Conservation (phyloP, 1,284 basidiomycete genomes). For the Trametes hirsuta region DNA sequence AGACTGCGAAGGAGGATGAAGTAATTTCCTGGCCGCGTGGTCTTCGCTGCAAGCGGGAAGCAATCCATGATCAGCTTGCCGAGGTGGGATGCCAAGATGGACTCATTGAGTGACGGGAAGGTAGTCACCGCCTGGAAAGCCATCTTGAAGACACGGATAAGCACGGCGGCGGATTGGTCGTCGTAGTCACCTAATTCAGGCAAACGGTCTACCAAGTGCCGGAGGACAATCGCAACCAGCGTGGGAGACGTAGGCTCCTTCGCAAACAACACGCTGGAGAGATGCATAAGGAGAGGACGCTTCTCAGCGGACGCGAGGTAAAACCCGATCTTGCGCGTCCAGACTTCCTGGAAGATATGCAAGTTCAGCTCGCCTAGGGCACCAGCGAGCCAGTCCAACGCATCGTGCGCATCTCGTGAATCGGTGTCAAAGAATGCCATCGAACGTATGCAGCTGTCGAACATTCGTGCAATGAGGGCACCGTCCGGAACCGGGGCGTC, state of each 20-base stretch:
- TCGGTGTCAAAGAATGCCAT: constrained; percentile 88
- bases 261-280: constrained; percentile 87
- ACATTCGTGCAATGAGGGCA: constrained; percentile 85
- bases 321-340: constrained; percentile 89
- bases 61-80: constrained; percentile 97
- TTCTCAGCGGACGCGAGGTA: constrained; percentile 83
- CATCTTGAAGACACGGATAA: constrained; percentile 95
- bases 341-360: constrained; percentile 93
- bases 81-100: constrained; percentile 90
- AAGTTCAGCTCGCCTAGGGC: constrained; percentile 84
- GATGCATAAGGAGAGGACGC: constrained; percentile 81
- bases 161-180: constrained; percentile 78
- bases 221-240: constrained; percentile 90
- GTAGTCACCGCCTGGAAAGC: constrained; percentile 90
- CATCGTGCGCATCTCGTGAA: constrained; percentile 80
- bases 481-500: constrained; percentile 85
- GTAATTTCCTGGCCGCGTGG: constrained; percentile 90
- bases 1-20: constrained; percentile 93
- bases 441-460: constrained; percentile 84
- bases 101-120: constrained; percentile 84
- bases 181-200: constrained; percentile 87
- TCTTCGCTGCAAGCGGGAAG: constrained; percentile 92
- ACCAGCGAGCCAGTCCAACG: constrained; percentile 84
- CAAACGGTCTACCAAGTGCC: constrained; percentile 85
- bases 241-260: constrained; percentile 88